Evolutionary conservation across 2,329 filamentous ascomycete genomes (phyloP).

Genomic region (Bipolaris oryzae): DNA sequence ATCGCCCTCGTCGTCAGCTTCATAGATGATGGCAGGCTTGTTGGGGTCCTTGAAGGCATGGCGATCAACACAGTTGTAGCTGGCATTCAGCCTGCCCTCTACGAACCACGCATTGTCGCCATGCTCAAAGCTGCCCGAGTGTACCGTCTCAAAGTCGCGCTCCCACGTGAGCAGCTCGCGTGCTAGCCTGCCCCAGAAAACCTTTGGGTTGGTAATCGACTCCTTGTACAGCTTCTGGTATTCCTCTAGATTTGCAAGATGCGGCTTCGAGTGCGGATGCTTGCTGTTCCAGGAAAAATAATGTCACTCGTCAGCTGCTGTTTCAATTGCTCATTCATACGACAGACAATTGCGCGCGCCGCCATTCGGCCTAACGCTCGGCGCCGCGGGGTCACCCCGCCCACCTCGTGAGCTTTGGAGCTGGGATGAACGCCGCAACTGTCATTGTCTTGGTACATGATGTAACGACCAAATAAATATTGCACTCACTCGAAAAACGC

Average conservation of each 20-base stretch:
- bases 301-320: slow-evolving; percentile 19
- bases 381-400: slow-evolving; percentile 46
- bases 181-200: slow-evolving; percentile 87
- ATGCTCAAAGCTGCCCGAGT: slow-evolving; percentile 73
- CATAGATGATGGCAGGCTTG: slow-evolving; percentile 96
- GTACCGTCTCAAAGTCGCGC: slow-evolving; percentile 88
- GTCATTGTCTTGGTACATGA: slow-evolving; percentile 22
- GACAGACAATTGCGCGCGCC: slow-evolving; percentile 7
- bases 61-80: slow-evolving; percentile 96
- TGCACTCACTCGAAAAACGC: slow-evolving; percentile 51
- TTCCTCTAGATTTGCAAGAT: slow-evolving; percentile 64
- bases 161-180: slow-evolving; percentile 91
- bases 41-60: slow-evolving; percentile 95
- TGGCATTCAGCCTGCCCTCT: slow-evolving; percentile 91
- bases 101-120: slow-evolving; percentile 95
- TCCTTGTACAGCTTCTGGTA: slow-evolving; percentile 73
- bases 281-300: slow-evolving; percentile 51
- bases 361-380: slow-evolving; percentile 11
- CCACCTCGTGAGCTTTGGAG: slow-evolving; percentile 18
- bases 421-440: slow-evolving; percentile 18
- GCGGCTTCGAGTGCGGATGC: slow-evolving; percentile 63
- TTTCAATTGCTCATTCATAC: not conserved
- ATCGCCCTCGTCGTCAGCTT: slow-evolving; percentile 87
- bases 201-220: slow-evolving; percentile 86
- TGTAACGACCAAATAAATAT: slow-evolving; percentile 26